Conservation (phyloP, 805 yeast species). For the Debaryomyces tyrocola region DNA sequence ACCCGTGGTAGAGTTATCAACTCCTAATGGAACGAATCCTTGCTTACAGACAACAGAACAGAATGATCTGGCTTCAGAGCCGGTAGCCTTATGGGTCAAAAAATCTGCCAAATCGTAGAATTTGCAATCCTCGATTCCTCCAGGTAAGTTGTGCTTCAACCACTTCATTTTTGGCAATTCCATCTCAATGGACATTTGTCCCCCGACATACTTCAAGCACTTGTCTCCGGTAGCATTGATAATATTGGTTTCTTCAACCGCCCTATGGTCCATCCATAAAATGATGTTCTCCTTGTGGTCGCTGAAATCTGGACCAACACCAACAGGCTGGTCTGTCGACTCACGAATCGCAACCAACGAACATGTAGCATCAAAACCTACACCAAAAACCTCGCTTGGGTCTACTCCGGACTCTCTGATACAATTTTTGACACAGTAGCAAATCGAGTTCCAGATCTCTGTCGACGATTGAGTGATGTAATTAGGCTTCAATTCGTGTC, state of each 20-base stretch:
- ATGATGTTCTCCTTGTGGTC: constrained; percentile 78
- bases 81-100: constrained; percentile 89
- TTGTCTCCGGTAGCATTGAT: constrained; percentile 81
- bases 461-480: constrained; percentile 83
- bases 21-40: constrained; percentile 91
- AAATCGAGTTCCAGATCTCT: constrained; percentile 89
- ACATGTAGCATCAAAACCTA: constrained; percentile 97
- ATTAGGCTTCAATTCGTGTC: constrained; percentile 72
- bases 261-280: constrained; percentile 98
- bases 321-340: constrained; percentile 64
- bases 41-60: constrained; percentile 95
- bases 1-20: constrained; percentile 80
- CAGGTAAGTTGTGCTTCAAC: constrained; percentile 84
- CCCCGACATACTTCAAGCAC: constrained; percentile 90
- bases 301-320: constrained; percentile 88
- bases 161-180: constrained; percentile 96
- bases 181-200: constrained; percentile 97
- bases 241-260: constrained; percentile 71
- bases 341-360: constrained; percentile 82
- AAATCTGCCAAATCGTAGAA: constrained; percentile 93
- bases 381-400: constrained; percentile 68
- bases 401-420: constrained; percentile 74
- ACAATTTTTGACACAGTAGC: constrained; percentile 76
- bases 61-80: constrained; percentile 80
- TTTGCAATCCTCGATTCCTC: constrained; percentile 58